Conservation (phyloP, 768 basidiomycete species). For the Lentinula aciculospora region DNA sequence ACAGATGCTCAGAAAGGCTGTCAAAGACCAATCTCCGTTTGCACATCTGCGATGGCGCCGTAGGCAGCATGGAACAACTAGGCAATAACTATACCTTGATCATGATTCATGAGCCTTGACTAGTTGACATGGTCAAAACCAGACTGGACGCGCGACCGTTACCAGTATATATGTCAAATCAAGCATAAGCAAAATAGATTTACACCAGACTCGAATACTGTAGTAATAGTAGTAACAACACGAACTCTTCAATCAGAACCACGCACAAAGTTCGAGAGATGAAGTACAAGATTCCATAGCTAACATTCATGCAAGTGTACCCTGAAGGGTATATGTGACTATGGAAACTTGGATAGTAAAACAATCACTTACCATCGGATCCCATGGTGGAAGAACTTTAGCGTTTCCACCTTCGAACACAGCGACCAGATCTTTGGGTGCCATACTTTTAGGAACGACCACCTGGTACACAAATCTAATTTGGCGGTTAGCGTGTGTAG, state of each 20-base stretch:
- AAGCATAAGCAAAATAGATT: too few relatives aligned
- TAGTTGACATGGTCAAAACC: too few relatives aligned
- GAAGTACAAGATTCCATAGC: background rate
- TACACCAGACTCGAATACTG: too few relatives aligned
- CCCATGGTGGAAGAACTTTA: constrained; percentile 82
- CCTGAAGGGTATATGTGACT: constrained; percentile 11
- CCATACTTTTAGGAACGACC: constrained; percentile 76
- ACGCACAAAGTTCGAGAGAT: too few relatives aligned
- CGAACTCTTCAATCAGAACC: background rate
- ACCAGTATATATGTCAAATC: too few relatives aligned
- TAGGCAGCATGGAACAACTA: too few relatives aligned
- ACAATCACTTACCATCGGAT: constrained; percentile 67
- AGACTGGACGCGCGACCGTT: too few relatives aligned
- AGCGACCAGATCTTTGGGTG: constrained; percentile 75
- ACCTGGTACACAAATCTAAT: constrained; percentile 87
- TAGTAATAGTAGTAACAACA: too few relatives aligned
- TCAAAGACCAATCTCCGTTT: too few relatives aligned
- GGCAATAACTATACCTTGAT: too few relatives aligned
- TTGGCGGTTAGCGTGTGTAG: background rate
- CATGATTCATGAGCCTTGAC: too few relatives aligned
- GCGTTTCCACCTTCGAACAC: constrained; percentile 67
- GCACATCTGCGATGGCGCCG: too few relatives aligned
- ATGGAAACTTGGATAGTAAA: background rate
- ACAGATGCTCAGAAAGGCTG: background rate
- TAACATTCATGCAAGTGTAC: constrained; percentile 17